phyloP scores from a whole-genome alignment of 352 stramenopile species.

The Globisporangium paroecandrum region DNA sequence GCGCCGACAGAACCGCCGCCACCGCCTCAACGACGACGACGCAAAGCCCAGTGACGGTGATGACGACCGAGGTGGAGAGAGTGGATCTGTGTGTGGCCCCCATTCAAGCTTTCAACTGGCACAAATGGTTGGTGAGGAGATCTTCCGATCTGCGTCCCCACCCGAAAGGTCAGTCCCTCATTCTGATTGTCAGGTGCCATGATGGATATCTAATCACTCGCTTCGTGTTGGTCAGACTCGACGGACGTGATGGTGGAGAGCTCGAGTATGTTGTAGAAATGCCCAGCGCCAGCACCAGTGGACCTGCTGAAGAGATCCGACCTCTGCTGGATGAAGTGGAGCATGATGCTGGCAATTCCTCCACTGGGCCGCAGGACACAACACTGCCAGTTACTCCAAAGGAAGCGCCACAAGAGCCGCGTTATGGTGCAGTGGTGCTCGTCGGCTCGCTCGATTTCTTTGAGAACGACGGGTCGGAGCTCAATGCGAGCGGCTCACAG shows the following conservation, averaged over 20 bases:
- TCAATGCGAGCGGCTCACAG: neutral
- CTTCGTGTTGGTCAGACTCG: constrained; percentile 6
- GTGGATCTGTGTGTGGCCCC: neutral
- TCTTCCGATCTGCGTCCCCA: constrained; percentile 16
- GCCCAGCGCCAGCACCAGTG: constrained; percentile 1
- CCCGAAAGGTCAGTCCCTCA: constrained; percentile 12
- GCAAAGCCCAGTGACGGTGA: neutral
- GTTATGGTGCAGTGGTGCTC: constrained; percentile 33
- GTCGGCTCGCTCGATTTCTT: constrained; percentile 21
- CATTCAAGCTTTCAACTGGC: neutral
- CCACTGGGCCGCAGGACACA: neutral
- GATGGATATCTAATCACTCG: neutral
- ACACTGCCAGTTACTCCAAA: neutral
- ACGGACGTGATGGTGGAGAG: constrained; percentile 1
- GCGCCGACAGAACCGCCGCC: constrained; percentile 19
- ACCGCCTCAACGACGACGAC: constrained; percentile 28
- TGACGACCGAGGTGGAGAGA: neutral
- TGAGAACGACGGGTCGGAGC: neutral
- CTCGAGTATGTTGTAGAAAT: constrained; percentile 10
- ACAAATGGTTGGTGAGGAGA: constrained; percentile 11
- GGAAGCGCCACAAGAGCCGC: constrained; percentile 5
- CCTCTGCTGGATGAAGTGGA: constrained; percentile 19
- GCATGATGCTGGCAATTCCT: constrained; percentile 8
- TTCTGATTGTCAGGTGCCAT: neutral
- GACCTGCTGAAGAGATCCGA: constrained; percentile 10